Evolutionary conservation across 495 filamentous ascomycete genomes (phyloP).

Genomic region (Aspergillus incahuasiensis): DNA sequence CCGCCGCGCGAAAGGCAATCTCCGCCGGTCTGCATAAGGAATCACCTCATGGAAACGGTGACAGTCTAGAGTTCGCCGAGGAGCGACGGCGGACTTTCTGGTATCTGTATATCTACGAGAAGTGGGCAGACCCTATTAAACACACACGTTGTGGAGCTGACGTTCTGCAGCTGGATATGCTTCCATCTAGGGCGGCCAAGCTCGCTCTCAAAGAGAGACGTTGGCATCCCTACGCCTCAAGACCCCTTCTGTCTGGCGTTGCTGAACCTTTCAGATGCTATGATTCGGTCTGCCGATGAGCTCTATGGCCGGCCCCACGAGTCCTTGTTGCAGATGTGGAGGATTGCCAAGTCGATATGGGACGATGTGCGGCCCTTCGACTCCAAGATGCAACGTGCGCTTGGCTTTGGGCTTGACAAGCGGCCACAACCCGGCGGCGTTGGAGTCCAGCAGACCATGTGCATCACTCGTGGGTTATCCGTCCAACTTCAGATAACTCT

Average conservation of each 20-base stretch:
- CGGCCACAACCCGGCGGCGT: conserved; percentile 27
- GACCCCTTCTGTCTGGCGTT: conserved; percentile 34
- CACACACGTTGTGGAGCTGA: too few species aligned
- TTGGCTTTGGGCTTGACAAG: conserved; percentile 34
- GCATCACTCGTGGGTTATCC: conserved; percentile 28
- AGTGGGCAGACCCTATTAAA: conserved; percentile 18
- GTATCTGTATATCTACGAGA: conserved; percentile 40
- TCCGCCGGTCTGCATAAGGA: conserved; percentile 43
- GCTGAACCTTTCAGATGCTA: conserved; percentile 29
- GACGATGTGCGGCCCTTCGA: conserved; percentile 34
- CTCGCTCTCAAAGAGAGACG: conserved; percentile 31
- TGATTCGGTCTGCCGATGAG: conserved; percentile 31
- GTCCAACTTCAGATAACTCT: too few species aligned
- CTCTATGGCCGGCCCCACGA: conserved; percentile 40
- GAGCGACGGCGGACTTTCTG: conserved; percentile 39
- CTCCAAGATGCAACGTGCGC: conserved; percentile 22
- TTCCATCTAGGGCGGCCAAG: conserved; percentile 39
- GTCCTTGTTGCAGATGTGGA: conserved; percentile 43
- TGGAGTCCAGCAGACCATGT: conserved; percentile 36
- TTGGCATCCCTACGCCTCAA: conserved; percentile 31
- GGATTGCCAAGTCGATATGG: conserved; percentile 33
- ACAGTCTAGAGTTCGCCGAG: conserved; percentile 27
- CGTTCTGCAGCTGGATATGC: conserved; percentile 34
- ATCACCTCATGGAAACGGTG: conserved; percentile 23
- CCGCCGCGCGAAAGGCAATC: conserved; percentile 36